phyloP scores from a whole-genome alignment of 495 filamentous ascomycete genomes.

The Hypoxylon trugodes region DNA sequence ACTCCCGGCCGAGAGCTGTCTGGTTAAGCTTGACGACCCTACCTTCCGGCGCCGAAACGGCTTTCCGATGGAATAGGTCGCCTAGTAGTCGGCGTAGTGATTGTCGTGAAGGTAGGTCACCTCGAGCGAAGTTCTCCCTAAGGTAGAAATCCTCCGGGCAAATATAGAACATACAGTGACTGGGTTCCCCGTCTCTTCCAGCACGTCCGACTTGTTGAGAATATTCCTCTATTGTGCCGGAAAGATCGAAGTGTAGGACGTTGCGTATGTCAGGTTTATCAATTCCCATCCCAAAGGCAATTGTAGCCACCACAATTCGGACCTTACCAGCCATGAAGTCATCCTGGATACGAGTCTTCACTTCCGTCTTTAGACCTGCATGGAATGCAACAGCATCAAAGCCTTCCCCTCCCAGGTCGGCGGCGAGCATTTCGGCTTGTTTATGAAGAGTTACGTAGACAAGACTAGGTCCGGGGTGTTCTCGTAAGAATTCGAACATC shows the following conservation, averaged over 20 bases:
- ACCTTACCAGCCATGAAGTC: conserved; percentile 59
- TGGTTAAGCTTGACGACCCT: conserved; percentile 56
- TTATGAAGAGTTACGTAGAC: conserved; percentile 65
- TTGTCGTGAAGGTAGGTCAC: conserved; percentile 60
- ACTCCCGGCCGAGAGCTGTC: conserved; percentile 50
- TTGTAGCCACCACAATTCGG: conserved; percentile 64
- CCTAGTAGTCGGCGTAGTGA: conserved; percentile 55
- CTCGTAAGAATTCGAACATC: conserved; percentile 56
- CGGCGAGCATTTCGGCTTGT: conserved; percentile 57
- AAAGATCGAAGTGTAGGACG: conserved; percentile 63
- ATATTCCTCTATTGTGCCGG: conserved; percentile 65
- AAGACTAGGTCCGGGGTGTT: conserved; percentile 61
- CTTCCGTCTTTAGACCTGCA: conserved; percentile 57
- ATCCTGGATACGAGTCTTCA: conserved; percentile 57
- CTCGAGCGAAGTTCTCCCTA: conserved; percentile 63
- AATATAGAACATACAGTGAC: conserved; percentile 64
- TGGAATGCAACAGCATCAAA: conserved; percentile 60
- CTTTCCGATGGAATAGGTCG: conserved; percentile 52
- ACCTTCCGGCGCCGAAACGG: conserved; percentile 40
- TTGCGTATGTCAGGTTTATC: conserved; percentile 68
- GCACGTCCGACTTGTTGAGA: conserved; percentile 68
- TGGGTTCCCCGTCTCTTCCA: conserved; percentile 60
- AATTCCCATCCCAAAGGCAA: conserved; percentile 69
- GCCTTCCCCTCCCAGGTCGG: conserved; percentile 42
- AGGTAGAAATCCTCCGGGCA: conserved; percentile 60